Conservation (phyloP, 2,329 filamentous ascomycete species). For the Aspergillus unguis region DNA sequence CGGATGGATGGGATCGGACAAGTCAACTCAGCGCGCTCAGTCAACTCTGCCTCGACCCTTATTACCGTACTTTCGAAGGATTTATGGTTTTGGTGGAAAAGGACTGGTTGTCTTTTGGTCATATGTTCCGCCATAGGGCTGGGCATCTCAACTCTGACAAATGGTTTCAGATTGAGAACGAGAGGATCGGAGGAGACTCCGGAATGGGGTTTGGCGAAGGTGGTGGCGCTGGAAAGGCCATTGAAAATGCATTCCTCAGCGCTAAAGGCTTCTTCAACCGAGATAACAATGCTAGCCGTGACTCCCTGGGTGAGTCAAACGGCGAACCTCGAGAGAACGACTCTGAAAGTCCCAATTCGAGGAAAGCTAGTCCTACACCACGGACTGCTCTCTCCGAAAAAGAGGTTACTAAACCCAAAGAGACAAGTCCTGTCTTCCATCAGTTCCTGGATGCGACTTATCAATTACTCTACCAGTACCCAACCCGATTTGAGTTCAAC, state of each 20-base stretch:
- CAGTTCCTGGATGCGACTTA: conserved; percentile 95
- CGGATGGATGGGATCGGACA: conserved; percentile 96
- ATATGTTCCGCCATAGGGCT: conserved; percentile 93
- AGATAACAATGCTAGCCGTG: conserved; percentile 60
- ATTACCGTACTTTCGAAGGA: conserved; percentile 88
- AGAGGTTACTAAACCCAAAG: conserved; percentile 73
- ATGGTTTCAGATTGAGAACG: conserved; percentile 87
- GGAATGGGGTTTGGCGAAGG: conserved; percentile 40
- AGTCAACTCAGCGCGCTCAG: conserved; percentile 89
- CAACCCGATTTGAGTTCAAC: conserved; percentile 90
- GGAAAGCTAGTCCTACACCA: conserved; percentile 34
- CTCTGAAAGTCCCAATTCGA: conserved; percentile 38
- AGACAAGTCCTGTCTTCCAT: conserved; percentile 94
- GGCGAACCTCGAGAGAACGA: conserved; percentile 51
- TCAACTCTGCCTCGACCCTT: conserved; percentile 92
- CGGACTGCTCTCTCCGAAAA: conserved; percentile 49
- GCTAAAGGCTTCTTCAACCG: conserved; percentile 90
- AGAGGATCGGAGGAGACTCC: conserved; percentile 60
- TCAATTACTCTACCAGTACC: conserved; percentile 80
- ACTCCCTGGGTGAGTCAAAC: conserved; percentile 62
- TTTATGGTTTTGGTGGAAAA: conserved; percentile 96
- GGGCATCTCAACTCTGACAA: conserved; percentile 86
- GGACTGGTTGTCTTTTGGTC: conserved; percentile 95
- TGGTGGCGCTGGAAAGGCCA: conserved; percentile 61
- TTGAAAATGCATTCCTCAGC: conserved; percentile 80